Conservation (phyloP, 768 basidiomycete genomes). For the Naganishia kalamii region DNA sequence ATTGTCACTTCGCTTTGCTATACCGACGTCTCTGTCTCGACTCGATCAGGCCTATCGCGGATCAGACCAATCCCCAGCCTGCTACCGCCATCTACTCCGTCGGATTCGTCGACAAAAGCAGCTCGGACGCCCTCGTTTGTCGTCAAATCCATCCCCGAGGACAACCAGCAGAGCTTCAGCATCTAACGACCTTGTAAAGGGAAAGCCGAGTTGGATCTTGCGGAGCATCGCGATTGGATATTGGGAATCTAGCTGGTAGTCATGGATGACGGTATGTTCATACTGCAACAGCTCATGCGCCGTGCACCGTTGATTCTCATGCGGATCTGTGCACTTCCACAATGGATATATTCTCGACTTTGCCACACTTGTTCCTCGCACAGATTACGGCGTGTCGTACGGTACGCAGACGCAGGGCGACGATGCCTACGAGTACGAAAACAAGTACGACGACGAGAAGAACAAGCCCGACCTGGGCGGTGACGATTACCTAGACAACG, state of each 20-base stretch:
- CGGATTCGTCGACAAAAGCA: neutral
- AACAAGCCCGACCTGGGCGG: conserved; percentile 14
- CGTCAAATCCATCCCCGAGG: neutral
- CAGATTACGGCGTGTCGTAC: conserved; percentile 17
- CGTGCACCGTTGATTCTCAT: neutral
- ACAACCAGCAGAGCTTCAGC: neutral
- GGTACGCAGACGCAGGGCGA: neutral
- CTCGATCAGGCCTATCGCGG: neutral
- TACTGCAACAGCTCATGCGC: neutral
- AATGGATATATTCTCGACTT: neutral
- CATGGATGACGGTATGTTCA: neutral
- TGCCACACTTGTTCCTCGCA: neutral
- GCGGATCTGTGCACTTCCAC: neutral
- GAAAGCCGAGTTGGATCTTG: neutral
- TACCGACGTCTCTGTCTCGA: too few relatives aligned
- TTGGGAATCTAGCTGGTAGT: neutral
- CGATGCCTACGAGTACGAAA: neutral
- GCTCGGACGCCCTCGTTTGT: neutral
- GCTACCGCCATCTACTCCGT: neutral
- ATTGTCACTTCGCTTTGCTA: too few relatives aligned
- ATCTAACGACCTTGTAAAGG: neutral
- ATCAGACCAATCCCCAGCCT: neutral
- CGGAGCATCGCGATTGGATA: neutral
- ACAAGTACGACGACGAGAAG: neutral
- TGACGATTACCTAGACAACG: neutral